Conservation (phyloP, 176 grass and related monocot species). For the Carex kokanica region DNA sequence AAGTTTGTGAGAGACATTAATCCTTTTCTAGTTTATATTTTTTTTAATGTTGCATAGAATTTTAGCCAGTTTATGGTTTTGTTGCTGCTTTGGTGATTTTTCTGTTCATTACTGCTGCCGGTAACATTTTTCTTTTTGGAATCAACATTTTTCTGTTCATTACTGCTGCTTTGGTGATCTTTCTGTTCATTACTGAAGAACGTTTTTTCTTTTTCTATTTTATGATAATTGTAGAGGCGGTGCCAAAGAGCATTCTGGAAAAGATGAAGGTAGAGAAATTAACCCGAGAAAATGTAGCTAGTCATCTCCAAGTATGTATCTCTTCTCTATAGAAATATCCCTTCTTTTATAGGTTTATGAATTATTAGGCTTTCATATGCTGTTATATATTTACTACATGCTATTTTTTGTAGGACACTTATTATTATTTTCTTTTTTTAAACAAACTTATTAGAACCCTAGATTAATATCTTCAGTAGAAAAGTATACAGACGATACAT, state of each 20-base stretch:
- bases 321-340: not conserved
- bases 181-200: too few species aligned
- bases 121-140: not conserved
- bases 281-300: conserved; percentile 54
- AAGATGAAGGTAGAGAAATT: conserved; percentile 55
- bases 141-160: too few species aligned
- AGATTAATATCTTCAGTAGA: not conserved
- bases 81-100: not conserved
- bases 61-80: not conserved
- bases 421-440: not conserved
- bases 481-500: not conserved
- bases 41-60: not conserved
- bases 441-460: not conserved
- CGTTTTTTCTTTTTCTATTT: not conserved
- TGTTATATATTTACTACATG: not conserved
- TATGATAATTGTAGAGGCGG: conserved; percentile 40
- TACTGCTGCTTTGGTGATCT: too few species aligned
- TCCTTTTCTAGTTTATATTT: not conserved
- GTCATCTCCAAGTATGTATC: conserved; percentile 64
- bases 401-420: not conserved
- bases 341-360: not conserved
- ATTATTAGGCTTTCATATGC: not conserved
- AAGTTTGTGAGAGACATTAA: not conserved
- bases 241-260: conserved; percentile 59
- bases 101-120: not conserved